Base-by-base conservation (phyloP, 1,139 yeast species). In the Candida gigantensis region DNA sequence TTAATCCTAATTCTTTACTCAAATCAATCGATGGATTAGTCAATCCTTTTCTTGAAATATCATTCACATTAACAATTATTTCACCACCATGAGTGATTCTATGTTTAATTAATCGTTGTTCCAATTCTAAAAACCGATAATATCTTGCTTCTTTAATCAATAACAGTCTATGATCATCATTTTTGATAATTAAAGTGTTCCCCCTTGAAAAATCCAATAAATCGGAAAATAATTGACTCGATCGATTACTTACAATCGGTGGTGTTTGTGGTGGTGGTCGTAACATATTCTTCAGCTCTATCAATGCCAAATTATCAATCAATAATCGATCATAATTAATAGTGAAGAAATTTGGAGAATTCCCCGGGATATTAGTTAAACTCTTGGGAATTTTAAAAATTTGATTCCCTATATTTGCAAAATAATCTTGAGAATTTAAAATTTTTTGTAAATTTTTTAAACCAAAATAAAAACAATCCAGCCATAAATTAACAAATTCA, bases 261-360 rank as follows among this genome's bases (percentile, higher is more conserved):
- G 94, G 81, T 29, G 77, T 64, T 46, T 81, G 72, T 6, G 94
- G 86, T 5, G 95, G 95, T 1, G 97, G 96, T 25, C 96, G 65
- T 8, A 84, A 57, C 43, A 81, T 59, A 25, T 68, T 62, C 34
- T 62, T 65, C 11, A 54, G 41, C 33, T 67, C 61, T 32, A 73
- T 66, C 3, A 68, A 43, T 6, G 58, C 47, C 30, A 65, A 57
- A 13, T 77, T 72, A 43, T 79, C 81, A 24, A 50, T 36, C 42
- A 79, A 66, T 25, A 77, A 52, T 6, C 77, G 59, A 33, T 77
- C 75, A 46, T 71, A 72, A 6, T 83, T 74, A 15, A 87, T 63
- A 10, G 86, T 75, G 59, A 89, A 85, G 57, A 72, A 87, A 57
- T 89, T 89, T 5, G 94, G 95, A 32, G 61, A 55, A 55, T 89